Percentiles rank a stretch among this genome's conserved stretches.
Evolutionary conservation across 73 alveolate genomes (phyloP).

Genomic region (Symbiodinium natans): DNA sequence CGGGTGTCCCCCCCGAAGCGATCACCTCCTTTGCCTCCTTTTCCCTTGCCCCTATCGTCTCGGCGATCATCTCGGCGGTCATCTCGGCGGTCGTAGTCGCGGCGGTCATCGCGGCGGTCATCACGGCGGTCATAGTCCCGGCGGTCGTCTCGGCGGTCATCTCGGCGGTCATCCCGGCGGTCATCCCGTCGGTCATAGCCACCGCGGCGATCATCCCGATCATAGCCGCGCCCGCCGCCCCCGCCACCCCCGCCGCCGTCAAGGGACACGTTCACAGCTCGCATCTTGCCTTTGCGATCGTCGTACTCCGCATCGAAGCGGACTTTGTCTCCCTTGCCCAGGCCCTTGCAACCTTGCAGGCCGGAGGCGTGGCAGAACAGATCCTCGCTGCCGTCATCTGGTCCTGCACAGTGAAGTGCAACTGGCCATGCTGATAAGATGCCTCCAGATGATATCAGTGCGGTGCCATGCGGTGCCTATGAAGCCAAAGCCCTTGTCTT

Average conservation of each 20-base stretch:
- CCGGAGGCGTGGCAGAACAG: slow-evolving; percentile 76
- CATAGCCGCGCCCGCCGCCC: slow-evolving; percentile 52
- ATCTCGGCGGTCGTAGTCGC: neutral
- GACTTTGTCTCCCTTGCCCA: slow-evolving; percentile 85
- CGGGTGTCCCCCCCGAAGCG: slow-evolving; percentile 85
- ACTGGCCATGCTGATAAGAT: too few species aligned
- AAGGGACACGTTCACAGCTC: slow-evolving; percentile 41
- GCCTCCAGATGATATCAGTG: too few species aligned
- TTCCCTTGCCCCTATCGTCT: slow-evolving; percentile 41
- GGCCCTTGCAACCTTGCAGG: slow-evolving; percentile 47
- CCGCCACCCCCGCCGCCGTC: slow-evolving; percentile 81
- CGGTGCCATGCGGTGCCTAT: slow-evolving; percentile 24
- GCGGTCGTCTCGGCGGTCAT: neutral
- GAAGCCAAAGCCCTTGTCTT: slow-evolving; percentile 91
- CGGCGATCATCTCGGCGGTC: slow-evolving; percentile 29
- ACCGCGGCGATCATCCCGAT: slow-evolving; percentile 74
- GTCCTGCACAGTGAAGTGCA: slow-evolving; percentile 14
- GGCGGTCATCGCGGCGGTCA: slow-evolving; percentile 46
- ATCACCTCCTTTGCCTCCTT: slow-evolving; percentile 64
- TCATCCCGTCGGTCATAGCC: neutral
- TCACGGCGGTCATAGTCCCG: neutral
- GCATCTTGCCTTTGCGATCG: slow-evolving; percentile 89
- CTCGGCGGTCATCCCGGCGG: slow-evolving; percentile 69
- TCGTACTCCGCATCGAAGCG: slow-evolving; percentile 51
- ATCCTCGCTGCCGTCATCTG: slow-evolving; percentile 83